phyloP scores from a whole-genome alignment of 1,139 yeast genomes.

The Candida freyschussii region DNA sequence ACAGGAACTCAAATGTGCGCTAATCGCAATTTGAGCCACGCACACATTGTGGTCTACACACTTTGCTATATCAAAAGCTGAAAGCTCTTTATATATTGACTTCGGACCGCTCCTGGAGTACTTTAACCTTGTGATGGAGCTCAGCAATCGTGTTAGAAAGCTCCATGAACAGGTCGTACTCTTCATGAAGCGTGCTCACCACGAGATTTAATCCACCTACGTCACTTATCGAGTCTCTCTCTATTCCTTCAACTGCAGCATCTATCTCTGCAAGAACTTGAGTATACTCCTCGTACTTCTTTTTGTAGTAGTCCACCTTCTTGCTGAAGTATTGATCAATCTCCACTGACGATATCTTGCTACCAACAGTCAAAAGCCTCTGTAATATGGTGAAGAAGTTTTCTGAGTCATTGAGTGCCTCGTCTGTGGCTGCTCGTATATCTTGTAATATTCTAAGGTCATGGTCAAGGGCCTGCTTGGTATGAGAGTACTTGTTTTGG shows the following conservation, averaged over 20 bases:
- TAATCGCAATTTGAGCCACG: too few species aligned
- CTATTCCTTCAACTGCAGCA: slow-evolving; percentile 68
- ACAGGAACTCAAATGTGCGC: too few species aligned
- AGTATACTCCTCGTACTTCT: slow-evolving; percentile 64
- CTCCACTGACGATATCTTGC: slow-evolving; percentile 53
- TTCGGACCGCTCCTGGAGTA: slow-evolving; percentile 16
- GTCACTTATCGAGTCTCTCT: slow-evolving; percentile 44
- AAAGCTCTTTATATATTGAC: background rate
- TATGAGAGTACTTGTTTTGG: slow-evolving; percentile 54
- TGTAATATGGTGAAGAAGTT: slow-evolving; percentile 61
- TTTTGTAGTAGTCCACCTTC: slow-evolving; percentile 46
- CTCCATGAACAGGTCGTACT: slow-evolving; percentile 83
- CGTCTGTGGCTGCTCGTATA: slow-evolving; percentile 40
- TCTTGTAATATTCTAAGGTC: slow-evolving; percentile 49
- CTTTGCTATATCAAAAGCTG: too few species aligned
- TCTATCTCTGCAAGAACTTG: slow-evolving; percentile 67
- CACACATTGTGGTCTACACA: too few species aligned
- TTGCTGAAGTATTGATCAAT: slow-evolving; percentile 50
- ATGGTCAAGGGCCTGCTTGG: slow-evolving; percentile 62
- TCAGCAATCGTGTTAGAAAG: slow-evolving; percentile 88
- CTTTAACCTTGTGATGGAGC: slow-evolving; percentile 67
- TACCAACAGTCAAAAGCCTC: slow-evolving; percentile 64
- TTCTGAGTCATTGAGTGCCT: slow-evolving; percentile 51
- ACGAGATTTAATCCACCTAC: slow-evolving; percentile 52
- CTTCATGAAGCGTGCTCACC: slow-evolving; percentile 69